A percentile compares a stretch with the other conserved stretches of the same genome.
phyloP scores from a whole-genome alignment of 1,284 basidiomycete species.

The Sparassis latifolia region DNA sequence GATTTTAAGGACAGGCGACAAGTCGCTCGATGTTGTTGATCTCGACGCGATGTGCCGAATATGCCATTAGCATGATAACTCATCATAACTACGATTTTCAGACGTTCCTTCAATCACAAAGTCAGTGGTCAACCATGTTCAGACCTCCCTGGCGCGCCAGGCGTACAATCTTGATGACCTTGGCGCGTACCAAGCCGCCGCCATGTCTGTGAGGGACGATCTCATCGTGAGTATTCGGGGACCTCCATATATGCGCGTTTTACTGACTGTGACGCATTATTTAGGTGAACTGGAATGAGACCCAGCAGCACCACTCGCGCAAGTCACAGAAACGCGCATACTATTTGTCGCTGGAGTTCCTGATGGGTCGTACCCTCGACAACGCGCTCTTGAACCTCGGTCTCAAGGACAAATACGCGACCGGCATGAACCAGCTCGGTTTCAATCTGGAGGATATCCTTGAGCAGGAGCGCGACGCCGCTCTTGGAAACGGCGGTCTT shows the following conservation, averaged over 20 bases:
- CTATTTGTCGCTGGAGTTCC: slow-evolving; percentile 85
- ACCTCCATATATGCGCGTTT: neutral
- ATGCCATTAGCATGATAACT: neutral
- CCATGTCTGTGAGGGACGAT: slow-evolving; percentile 79
- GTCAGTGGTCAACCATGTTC: slow-evolving; percentile 80
- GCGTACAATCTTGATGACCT: slow-evolving; percentile 82
- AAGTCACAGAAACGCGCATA: slow-evolving; percentile 81
- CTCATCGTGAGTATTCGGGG: slow-evolving; percentile 51
- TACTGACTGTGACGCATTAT: neutral
- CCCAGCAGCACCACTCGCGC: slow-evolving; percentile 62
- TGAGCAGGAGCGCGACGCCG: slow-evolving; percentile 84
- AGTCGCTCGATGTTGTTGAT: too few relatives aligned
- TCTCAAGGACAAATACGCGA: slow-evolving; percentile 67
- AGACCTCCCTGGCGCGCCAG: slow-evolving; percentile 83
- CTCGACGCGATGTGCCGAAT: too few relatives aligned
- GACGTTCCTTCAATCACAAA: slow-evolving; percentile 66
- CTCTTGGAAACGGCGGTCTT: slow-evolving; percentile 83
- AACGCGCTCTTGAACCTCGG: slow-evolving; percentile 75
- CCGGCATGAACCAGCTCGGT: slow-evolving; percentile 70
- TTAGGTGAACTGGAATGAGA: slow-evolving; percentile 77
- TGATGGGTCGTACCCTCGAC: slow-evolving; percentile 87
- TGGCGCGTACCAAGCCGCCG: slow-evolving; percentile 76
- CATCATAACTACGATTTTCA: slow-evolving; percentile 20
- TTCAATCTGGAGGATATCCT: slow-evolving; percentile 85
- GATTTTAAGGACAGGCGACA: too few relatives aligned